A percentile compares a stretch with the other conserved stretches of the same genome.
These are phyloP conservation scores for Pseudofabraea citricarpa DNA, from an alignment of 2,329 filamentous ascomycete genomes.

Conservation along the genomic window DNA sequence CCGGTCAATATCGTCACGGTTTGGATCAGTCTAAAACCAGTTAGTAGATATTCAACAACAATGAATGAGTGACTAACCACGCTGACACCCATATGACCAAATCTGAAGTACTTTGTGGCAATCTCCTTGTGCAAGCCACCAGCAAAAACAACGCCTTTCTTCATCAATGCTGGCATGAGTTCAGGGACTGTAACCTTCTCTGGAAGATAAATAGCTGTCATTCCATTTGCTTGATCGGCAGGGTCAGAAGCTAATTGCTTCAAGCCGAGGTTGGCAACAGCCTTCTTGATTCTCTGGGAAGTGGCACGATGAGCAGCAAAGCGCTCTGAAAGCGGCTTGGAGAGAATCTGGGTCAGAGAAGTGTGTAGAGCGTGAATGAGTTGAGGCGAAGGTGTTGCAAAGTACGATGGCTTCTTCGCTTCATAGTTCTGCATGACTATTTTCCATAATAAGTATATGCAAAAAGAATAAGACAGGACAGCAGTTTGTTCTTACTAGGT, in stretches of 20 bases:
- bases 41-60: slow-evolving; percentile 2
- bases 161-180: slow-evolving; percentile 76
- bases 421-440: slow-evolving; percentile 98
- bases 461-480: no score
- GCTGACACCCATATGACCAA: slow-evolving; percentile 97
- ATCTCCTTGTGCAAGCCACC: slow-evolving; percentile 96
- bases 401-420: slow-evolving; percentile 95
- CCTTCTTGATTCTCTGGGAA: slow-evolving; percentile 83
- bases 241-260: slow-evolving; percentile 81
- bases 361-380: slow-evolving; percentile 91
- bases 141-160: slow-evolving; percentile 89
- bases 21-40: slow-evolving; percentile 60
- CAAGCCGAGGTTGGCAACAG: slow-evolving; percentile 73
- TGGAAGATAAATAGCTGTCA: slow-evolving; percentile 96
- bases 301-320: slow-evolving; percentile 76
- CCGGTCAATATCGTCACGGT: slow-evolving; percentile 75
- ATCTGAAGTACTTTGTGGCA: slow-evolving; percentile 86
- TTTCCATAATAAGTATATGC: neutral
- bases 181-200: slow-evolving; percentile 77
- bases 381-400: slow-evolving; percentile 93
- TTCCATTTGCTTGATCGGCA: slow-evolving; percentile 90
- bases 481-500: slow-evolving; percentile 71
- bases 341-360: slow-evolving; percentile 77
- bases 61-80: slow-evolving; percentile 49
- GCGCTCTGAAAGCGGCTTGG: slow-evolving; percentile 73